phyloP scores from a whole-genome alignment of 2,329 filamentous ascomycete species.

The Emmonsiellopsis sp. region DNA sequence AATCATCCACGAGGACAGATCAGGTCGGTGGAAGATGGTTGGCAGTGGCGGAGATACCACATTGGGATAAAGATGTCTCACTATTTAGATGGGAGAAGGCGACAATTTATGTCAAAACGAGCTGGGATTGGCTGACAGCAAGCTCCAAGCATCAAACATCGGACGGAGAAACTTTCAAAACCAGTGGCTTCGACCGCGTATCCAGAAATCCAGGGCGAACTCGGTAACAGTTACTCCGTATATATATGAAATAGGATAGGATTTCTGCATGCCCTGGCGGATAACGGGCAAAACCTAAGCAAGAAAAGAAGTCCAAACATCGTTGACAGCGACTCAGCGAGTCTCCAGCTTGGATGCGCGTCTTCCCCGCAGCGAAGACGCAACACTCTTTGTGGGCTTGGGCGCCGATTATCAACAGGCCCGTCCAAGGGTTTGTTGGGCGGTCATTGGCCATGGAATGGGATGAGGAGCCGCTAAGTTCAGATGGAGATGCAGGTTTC shows the following conservation, averaged over 20 bases:
- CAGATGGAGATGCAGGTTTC: too few species aligned
- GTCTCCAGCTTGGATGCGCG: too few species aligned
- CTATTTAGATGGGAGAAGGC: neutral
- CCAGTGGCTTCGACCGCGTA: neutral
- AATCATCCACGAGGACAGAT: neutral
- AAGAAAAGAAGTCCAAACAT: neutral
- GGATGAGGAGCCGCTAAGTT: too few species aligned
- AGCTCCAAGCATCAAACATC: neutral
- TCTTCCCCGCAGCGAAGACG: neutral
- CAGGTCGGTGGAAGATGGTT: neutral
- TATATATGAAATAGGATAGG: too few species aligned
- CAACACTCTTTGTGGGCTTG: neutral
- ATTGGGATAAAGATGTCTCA: slow-evolving; percentile 1
- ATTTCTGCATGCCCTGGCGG: too few species aligned
- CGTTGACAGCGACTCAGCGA: too few species aligned
- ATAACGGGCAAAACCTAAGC: neutral
- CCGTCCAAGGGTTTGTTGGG: too few species aligned
- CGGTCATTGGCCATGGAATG: neutral
- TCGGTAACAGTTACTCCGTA: too few species aligned
- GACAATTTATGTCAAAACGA: neutral
- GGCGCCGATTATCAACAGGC: too few species aligned
- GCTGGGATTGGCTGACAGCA: neutral
- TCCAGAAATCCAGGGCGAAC: neutral
- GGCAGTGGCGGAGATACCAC: neutral
- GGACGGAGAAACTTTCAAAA: neutral